These are phyloP conservation scores for Trichomonascaceae sp. DNA, from an alignment of 1,139 yeast genomes.

Conservation along the genomic window DNA sequence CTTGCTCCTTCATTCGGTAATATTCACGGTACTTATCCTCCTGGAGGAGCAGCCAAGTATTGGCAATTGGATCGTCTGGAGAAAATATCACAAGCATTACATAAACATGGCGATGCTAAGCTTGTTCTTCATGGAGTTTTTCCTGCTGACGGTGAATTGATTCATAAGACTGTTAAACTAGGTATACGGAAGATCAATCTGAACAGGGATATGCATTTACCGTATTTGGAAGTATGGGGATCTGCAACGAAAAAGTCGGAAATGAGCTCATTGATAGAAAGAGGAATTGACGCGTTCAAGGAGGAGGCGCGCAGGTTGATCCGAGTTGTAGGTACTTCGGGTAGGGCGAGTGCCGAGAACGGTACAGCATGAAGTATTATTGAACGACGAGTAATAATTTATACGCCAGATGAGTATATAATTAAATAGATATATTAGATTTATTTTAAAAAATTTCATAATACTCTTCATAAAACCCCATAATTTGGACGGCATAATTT, in stretches of 20 bases:
- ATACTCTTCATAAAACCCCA: not conserved
- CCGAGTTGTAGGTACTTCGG: conserved; percentile 16
- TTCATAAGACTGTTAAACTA: conserved; percentile 17
- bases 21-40: conserved; percentile 27
- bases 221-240: conserved; percentile 15
- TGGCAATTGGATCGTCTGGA: conserved; percentile 24
- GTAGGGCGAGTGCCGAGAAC: conserved; percentile 11
- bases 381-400: too few relatives aligned
- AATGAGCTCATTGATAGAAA: conserved; percentile 21
- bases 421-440: too few relatives aligned
- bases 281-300: conserved; percentile 16
- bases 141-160: conserved; percentile 17
- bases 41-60: conserved; percentile 25
- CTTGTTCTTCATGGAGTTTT: conserved; percentile 24
- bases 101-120: conserved; percentile 11
- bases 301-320: conserved; percentile 19
- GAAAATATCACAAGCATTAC: conserved; percentile 15
- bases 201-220: conserved; percentile 20
- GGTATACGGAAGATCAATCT: conserved; percentile 24
- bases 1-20: conserved; percentile 29
- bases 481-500: not conserved
- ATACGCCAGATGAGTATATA: not conserved
- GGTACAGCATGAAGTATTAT: too few relatives aligned
- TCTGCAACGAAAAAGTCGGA: conserved; percentile 14
- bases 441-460: too few relatives aligned